Base-by-base conservation (phyloP, 768 basidiomycete species). In the Lyophyllum decastes region DNA sequence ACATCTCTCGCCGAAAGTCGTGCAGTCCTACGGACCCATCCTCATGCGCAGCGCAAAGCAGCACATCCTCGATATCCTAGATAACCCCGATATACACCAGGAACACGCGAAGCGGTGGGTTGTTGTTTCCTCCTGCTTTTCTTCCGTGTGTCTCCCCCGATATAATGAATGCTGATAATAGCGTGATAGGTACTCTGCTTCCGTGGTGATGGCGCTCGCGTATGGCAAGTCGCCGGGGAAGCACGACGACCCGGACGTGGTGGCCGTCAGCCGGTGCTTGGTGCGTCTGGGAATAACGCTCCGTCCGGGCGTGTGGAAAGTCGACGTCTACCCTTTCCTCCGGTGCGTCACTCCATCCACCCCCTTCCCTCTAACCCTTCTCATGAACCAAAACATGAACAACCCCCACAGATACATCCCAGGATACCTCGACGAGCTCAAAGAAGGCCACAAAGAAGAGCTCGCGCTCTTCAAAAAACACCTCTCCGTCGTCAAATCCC, bases 401-500 rank as follows among this genome's bases (percentile, higher is more conserved):
- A n/a, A n/a, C n/a, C n/a, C n/a, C n/a, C n/a, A n/a, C n/a, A 78
- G 78, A 55, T 82, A 81, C 64, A 66, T 90, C 21, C 88, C 89
- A 1, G 84, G 84, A 21, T 88, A 87, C 60, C 70, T 84, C 4
- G 76, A 78, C n/a, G 79, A 85, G 57, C 72, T 90, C 9, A 74
- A 79, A 54, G 69, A 74, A 2, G 86, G 84, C 49, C 86, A 88
- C 60, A 64, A 62, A 4, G 84, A 86, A 49, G 86, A 87, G 60
- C 72, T 83, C 0, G 70, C 65, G 1, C 66, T 88, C 9, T 88
- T 88, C 72, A 81, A 80, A 57, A 72, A 73, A 1, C 83, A 86
- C 49, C 67, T 87, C 2, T 61, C 69, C 16, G 74, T 74, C 50
- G 84, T 87, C 4, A 72, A 73, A 22, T 61, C 55, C 16, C 76